phyloP scores from a whole-genome alignment of 2,329 filamentous ascomycete species.

The Tolypocladium album region DNA sequence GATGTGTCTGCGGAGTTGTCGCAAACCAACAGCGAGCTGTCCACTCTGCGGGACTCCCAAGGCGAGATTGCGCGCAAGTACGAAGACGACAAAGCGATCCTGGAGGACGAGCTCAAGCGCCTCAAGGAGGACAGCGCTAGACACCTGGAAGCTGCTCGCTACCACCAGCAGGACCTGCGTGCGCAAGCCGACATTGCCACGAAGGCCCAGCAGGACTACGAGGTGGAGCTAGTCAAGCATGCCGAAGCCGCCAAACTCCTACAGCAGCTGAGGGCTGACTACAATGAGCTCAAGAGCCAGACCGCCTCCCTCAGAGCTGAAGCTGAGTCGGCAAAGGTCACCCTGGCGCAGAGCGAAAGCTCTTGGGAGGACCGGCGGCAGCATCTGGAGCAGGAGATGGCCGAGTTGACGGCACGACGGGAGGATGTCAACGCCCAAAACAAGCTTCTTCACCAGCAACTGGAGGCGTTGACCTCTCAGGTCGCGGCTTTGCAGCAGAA shows the following conservation, averaged over 20 bases:
- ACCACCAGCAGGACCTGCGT: constrained; percentile 84
- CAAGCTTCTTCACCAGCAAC: constrained; percentile 76
- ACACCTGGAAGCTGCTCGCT: constrained; percentile 67
- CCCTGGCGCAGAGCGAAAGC: constrained; percentile 68
- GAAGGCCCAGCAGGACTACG: constrained; percentile 89
- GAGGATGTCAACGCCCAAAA: constrained; percentile 86
- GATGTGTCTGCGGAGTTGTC: constrained; percentile 76
- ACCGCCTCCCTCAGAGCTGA: constrained; percentile 66
- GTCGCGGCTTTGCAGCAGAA: constrained; percentile 71
- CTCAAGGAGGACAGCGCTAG: constrained; percentile 78
- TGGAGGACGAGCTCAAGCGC: constrained; percentile 69
- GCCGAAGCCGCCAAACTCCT: constrained; percentile 85
- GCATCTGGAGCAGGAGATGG: constrained; percentile 73
- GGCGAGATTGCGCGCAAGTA: constrained; percentile 59
- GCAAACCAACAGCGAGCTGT: constrained; percentile 73
- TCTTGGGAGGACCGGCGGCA: constrained; percentile 80
- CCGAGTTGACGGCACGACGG: constrained; percentile 65
- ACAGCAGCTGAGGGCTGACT: constrained; percentile 66
- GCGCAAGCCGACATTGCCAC: constrained; percentile 89
- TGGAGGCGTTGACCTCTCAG: constrained; percentile 73
- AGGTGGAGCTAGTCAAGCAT: constrained; percentile 88
- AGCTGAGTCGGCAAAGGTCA: constrained; percentile 73
- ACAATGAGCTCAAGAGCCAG: constrained; percentile 73
- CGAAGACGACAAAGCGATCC: constrained; percentile 70
- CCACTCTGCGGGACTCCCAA: constrained; percentile 67